phyloP scores from a whole-genome alignment of 805 yeast species.

The Ogataea sp. region DNA sequence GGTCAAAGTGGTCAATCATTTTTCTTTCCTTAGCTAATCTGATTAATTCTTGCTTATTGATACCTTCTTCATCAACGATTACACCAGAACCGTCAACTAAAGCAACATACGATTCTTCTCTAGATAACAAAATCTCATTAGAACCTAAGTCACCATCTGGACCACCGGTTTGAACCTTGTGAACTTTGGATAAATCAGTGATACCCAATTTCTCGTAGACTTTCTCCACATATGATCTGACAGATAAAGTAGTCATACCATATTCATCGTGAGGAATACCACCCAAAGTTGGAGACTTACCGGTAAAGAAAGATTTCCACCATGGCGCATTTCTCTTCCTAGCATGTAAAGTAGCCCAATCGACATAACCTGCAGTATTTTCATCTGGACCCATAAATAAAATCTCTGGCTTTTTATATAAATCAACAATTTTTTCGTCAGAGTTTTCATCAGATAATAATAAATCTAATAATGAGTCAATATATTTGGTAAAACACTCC shows the following conservation, averaged over 20 bases:
- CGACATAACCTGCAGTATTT: constrained; percentile 91
- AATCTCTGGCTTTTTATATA: constrained; percentile 79
- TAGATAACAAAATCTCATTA: constrained; percentile 83
- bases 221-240: constrained; percentile 83
- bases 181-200: constrained; percentile 44
- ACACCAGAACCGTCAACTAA: constrained; percentile 96
- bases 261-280: constrained; percentile 98
- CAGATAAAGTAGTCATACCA: constrained; percentile 96
- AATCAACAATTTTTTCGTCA: constrained; percentile 78
- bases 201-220: constrained; percentile 69
- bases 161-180: constrained; percentile 95
- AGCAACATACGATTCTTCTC: constrained; percentile 77
- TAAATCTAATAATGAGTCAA: constrained; percentile 84
- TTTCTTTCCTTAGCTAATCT: constrained; percentile 72
- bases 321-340: constrained; percentile 86
- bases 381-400: constrained; percentile 99
- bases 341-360: constrained; percentile 97
- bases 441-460: constrained; percentile 56
- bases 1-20: constrained; percentile 67
- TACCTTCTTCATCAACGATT: constrained; percentile 83
- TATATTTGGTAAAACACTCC: constrained; percentile 84
- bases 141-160: constrained; percentile 98
- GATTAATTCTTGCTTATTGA: constrained; percentile 69
- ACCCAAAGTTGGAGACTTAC: constrained; percentile 85
- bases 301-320: constrained; percentile 98